phyloP scores from a whole-genome alignment of 164 flowering plant species.

The Kalanchoe fedtschenkoi region DNA sequence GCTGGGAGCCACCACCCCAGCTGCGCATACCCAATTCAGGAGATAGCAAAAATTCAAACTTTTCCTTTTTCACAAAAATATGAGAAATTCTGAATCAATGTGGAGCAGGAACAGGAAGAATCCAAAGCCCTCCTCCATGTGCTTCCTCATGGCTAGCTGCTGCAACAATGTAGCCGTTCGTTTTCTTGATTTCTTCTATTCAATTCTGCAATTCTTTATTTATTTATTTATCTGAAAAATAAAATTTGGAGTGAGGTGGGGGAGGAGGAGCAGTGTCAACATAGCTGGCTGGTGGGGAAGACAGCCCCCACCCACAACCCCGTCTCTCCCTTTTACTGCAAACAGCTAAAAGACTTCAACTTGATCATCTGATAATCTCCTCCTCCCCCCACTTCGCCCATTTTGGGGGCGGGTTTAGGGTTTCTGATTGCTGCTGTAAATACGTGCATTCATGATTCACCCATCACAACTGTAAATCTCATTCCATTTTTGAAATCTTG shows the following conservation, averaged over 20 bases:
- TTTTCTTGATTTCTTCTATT: neutral
- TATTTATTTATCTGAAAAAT: neutral
- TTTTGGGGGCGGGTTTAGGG: constrained; percentile 1
- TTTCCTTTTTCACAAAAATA: too few species aligned
- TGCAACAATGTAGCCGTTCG: neutral
- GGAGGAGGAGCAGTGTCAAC: constrained; percentile 22
- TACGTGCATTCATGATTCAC: neutral
- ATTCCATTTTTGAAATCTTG: neutral
- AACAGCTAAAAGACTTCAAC: neutral
- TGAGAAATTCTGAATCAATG: too few species aligned
- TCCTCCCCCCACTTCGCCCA: neutral
- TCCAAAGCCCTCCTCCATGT: neutral
- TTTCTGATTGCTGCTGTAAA: neutral
- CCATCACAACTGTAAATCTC: neutral
- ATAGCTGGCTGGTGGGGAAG: constrained; percentile 37
- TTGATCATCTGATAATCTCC: neutral
- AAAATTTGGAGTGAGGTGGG: neutral
- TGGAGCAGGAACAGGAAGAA: neutral
- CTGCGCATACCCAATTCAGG: too few species aligned
- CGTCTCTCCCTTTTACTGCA: neutral
- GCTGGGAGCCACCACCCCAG: too few species aligned
- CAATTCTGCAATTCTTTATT: neutral
- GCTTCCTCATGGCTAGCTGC: neutral
- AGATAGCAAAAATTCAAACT: too few species aligned
- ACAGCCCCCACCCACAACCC: constrained; percentile 23